Percentiles rank a stretch among this genome's conserved stretches.
Conservation (phyloP, 139 green algal genomes). For the Dunaliella primolecta region DNA sequence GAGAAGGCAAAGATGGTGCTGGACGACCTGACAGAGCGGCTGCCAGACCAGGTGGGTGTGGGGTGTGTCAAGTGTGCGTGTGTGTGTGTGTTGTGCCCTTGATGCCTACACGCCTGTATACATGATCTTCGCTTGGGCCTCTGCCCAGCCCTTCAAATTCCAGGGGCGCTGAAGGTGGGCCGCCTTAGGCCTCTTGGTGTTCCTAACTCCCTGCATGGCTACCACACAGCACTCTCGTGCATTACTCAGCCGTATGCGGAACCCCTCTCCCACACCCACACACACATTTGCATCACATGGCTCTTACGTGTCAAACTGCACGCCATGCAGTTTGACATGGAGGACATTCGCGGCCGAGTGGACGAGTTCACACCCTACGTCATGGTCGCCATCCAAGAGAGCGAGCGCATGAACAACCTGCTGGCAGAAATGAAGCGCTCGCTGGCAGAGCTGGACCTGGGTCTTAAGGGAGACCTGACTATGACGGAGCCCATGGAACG, state of each 20-base stretch:
- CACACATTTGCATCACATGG: no score
- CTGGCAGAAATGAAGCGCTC: constrained; percentile 74
- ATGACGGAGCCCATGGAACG: constrained; percentile 87
- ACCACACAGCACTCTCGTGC: no score
- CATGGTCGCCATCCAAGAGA: constrained; percentile 91
- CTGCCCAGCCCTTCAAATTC: no score
- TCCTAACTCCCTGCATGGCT: no score
- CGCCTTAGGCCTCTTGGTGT: no score
- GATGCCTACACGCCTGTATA: no score
- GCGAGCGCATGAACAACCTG: constrained; percentile 86
- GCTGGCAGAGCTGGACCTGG: constrained; percentile 86
- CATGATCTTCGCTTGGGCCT: no score
- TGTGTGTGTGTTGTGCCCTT: neutral
- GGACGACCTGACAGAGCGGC: constrained; percentile 77
- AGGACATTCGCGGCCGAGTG: constrained; percentile 79
- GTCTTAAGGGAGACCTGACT: constrained; percentile 89
- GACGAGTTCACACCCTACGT: constrained; percentile 81
- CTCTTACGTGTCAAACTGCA: no score
- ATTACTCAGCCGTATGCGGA: no score
- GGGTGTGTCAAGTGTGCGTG: neutral
- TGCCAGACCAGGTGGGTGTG: constrained; percentile 58
- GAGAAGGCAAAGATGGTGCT: constrained; percentile 84
- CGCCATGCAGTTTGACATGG: constrained; percentile 49
- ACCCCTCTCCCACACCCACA: no score
- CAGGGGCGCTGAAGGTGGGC: no score